Conservation (phyloP, 2,329 filamentous ascomycete genomes). For the Cladophialophora carrionii region DNA sequence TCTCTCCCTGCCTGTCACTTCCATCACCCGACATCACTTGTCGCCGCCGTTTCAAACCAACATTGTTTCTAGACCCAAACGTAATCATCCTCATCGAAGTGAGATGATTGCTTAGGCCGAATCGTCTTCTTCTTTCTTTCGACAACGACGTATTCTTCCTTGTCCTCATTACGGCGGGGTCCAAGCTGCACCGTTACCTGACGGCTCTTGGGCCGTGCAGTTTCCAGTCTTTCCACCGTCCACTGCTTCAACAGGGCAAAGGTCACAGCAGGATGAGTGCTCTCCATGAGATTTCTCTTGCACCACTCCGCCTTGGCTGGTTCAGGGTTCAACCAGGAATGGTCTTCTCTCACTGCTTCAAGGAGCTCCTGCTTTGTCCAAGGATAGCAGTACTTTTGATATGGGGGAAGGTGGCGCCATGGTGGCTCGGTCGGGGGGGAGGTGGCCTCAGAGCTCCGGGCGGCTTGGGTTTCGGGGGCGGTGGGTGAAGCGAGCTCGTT, state of each 20-base stretch:
- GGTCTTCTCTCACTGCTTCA: constrained; percentile 32
- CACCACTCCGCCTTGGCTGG: constrained; percentile 29
- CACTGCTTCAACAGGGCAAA: constrained; percentile 37
- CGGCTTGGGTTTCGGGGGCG: background rate
- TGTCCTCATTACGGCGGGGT: background rate
- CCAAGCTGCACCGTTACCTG: background rate
- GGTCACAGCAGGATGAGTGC: constrained; percentile 36
- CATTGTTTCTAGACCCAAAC: background rate
- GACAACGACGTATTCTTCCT: background rate
- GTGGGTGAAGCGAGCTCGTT: background rate
- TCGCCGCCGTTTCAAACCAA: no score
- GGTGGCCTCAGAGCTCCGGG: background rate
- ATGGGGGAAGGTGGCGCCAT: constrained; percentile 23
- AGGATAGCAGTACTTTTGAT: constrained; percentile 24
- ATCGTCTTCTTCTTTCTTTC: background rate
- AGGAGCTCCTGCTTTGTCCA: constrained; percentile 37
- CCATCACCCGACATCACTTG: no score
- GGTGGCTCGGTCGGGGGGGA: constrained; percentile 1
- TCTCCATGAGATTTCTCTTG: constrained; percentile 34
- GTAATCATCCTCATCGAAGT: background rate
- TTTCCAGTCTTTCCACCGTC: constrained; percentile 29
- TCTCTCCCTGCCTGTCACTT: no score
- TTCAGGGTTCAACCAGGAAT: constrained; percentile 35
- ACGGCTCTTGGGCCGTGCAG: constrained; percentile 34
- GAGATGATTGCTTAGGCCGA: background rate